Percentiles rank a stretch among this genome's conserved stretches.
Conservation (phyloP, 495 filamentous ascomycete genomes). For the Penicillium soppii region DNA sequence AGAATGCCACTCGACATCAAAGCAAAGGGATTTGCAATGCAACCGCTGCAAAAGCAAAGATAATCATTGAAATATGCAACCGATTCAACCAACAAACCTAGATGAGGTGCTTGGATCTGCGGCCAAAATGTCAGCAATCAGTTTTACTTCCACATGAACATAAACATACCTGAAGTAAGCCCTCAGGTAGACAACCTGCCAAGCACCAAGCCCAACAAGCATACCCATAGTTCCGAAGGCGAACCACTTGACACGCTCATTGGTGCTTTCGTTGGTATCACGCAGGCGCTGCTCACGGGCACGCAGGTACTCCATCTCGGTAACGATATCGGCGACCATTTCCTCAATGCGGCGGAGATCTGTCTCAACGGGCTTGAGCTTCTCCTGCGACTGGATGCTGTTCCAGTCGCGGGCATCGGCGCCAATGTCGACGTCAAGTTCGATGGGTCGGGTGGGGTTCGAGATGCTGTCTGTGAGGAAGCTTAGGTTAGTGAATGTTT, state of each 20-base stretch:
- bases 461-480: slow-evolving; percentile 35
- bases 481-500: not conserved
- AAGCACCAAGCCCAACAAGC: slow-evolving; percentile 84
- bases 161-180: slow-evolving; percentile 83
- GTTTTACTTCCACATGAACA: not conserved
- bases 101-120: slow-evolving; percentile 84
- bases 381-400: slow-evolving; percentile 92
- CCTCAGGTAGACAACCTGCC: slow-evolving; percentile 96
- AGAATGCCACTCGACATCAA: slow-evolving; percentile 36
- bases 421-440: slow-evolving; percentile 98
- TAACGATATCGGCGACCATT: slow-evolving; percentile 75
- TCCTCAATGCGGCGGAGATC: slow-evolving; percentile 93
- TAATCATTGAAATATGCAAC: slow-evolving; percentile 17
- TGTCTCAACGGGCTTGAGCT: slow-evolving; percentile 95
- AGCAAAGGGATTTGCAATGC: slow-evolving; percentile 19
- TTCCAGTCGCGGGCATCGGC: slow-evolving; percentile 99
- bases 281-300: slow-evolving; percentile 88
- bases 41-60: slow-evolving; percentile 24
- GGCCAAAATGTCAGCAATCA: not conserved
- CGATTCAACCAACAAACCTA: slow-evolving; percentile 34
- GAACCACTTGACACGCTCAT: slow-evolving; percentile 98
- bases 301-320: slow-evolving; percentile 91
- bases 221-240: slow-evolving; percentile 93
- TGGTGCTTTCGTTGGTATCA: slow-evolving; percentile 99
- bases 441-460: slow-evolving; percentile 73